Base-by-base conservation (phyloP, 73 alveolate genomes). In the Stentor roeselii region DNA sequence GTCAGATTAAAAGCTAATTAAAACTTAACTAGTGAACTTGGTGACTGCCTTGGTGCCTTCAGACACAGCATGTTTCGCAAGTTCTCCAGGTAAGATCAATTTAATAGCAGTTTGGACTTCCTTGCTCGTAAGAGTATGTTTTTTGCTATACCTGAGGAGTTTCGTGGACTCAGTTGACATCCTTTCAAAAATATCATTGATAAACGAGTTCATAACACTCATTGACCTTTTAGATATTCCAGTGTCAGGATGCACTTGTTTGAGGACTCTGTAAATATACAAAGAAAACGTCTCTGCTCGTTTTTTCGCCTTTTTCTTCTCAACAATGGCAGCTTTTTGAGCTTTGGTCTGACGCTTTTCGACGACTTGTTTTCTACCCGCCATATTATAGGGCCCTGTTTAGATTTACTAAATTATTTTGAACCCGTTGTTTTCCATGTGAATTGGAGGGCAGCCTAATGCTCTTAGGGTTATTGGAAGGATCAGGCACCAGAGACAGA, bases 41-140 rank as follows among this genome's bases (percentile, higher is more conserved):
- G 36, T 82, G 41, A 82, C 61, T 3, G 87, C 87, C 58, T 82
- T 82, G 1, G 84, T 76, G 0, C 87, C 87, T 50, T 82, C 87
- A 50, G 82, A 59, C 0, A 82, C 41, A 15, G 87, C 87, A 59
- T 82, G 87, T 50, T 82, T 82, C 15, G 50, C n/a, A 59, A 82
- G 82, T 50, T 82, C 87, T 0, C 87, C 87, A 11, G 58, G 84
- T 2, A 82, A 27, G 3, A 82, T 36, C 82, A 82, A 59, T 36
- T 82, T 82, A 15, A 59, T 60, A 61, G 86, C 84, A 15, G 86
- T 4, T 36, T 82, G 84, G 36, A 82, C 82, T 39, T 36, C 84
- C 60, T 60, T 82, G 34, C 85, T 50, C 3, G 40, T 4, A 11
- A 82, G 59, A 60, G 87, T 82, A 39, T 39, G 58, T 3, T 41